Evolutionary conservation across 208 protist genomes (phyloP).

Genomic region (Trypanosoma melophagium): DNA sequence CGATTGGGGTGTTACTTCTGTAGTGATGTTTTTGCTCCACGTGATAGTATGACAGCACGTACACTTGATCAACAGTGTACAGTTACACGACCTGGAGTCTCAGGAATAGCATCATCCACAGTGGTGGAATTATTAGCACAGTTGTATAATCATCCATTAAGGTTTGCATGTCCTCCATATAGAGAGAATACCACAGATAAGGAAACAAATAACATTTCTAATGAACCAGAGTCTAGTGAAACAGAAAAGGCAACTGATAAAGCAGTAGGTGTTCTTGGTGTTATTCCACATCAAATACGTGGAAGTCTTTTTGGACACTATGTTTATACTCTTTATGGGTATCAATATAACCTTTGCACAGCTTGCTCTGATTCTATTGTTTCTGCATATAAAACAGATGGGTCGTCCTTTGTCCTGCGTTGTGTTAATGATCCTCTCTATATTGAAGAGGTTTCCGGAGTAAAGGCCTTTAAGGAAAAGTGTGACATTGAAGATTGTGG

Average conservation of each 20-base stretch:
- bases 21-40: slow-evolving; percentile 94
- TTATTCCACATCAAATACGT: slow-evolving; percentile 86
- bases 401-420: slow-evolving; percentile 87
- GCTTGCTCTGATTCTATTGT: slow-evolving; percentile 90
- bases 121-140: slow-evolving; percentile 95
- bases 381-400: slow-evolving; percentile 56
- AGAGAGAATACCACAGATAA: slow-evolving; percentile 5
- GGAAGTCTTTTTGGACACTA: slow-evolving; percentile 86
- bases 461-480: slow-evolving; percentile 68
- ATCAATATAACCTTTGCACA: slow-evolving; percentile 90
- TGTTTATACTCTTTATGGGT: slow-evolving; percentile 56
- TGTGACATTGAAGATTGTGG: slow-evolving; percentile 31
- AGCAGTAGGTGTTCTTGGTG: slow-evolving; percentile 52
- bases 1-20: slow-evolving; percentile 98
- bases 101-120: slow-evolving; percentile 90
- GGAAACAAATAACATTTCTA: slow-evolving; percentile 19
- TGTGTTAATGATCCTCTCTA: slow-evolving; percentile 87
- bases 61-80: slow-evolving; percentile 99
- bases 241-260: background rate
- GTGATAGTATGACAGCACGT: slow-evolving; percentile 87
- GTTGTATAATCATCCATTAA: slow-evolving; percentile 90
- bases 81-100: slow-evolving; percentile 94
- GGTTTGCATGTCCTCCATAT: slow-evolving; percentile 63
- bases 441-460: slow-evolving; percentile 75
- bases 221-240: background rate